A percentile compares a stretch with the other conserved stretches of the same genome.
Evolutionary conservation across 73 alveolate species (phyloP).

Genomic region (Loxodes magnus): DNA sequence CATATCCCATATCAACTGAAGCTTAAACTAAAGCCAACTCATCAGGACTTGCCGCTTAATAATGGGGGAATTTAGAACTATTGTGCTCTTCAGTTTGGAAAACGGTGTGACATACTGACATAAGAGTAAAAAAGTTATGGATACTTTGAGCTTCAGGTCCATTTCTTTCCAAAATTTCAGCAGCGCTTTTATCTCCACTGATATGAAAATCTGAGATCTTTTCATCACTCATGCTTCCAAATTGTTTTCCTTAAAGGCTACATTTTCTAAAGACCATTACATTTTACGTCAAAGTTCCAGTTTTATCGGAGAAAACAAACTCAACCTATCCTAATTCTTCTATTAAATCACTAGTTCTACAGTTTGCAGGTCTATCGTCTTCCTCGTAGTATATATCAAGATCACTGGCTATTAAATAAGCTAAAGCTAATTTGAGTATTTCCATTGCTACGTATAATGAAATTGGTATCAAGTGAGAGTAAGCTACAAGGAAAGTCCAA

Average conservation of each 20-base stretch:
- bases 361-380: slow-evolving; percentile 62
- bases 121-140: slow-evolving; percentile 43
- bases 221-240: slow-evolving; percentile 1
- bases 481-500: slow-evolving; percentile 4
- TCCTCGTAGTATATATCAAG: slow-evolving; percentile 54
- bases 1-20: slow-evolving; percentile 61
- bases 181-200: slow-evolving; percentile 6
- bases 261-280: no score
- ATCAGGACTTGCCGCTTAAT: slow-evolving; percentile 89
- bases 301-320: slow-evolving; percentile 81
- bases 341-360: slow-evolving; percentile 72
- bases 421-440: slow-evolving; percentile 69
- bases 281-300: slow-evolving; percentile 44
- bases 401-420: slow-evolving; percentile 52
- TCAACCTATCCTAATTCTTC: slow-evolving; percentile 91
- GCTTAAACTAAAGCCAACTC: slow-evolving; percentile 79
- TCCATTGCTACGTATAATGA: slow-evolving; percentile 81
- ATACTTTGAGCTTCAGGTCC: slow-evolving; percentile 47
- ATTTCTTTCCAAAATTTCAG: slow-evolving; percentile 47
- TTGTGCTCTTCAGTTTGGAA: slow-evolving; percentile 54
- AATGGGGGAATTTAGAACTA: slow-evolving; percentile 25
- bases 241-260: not conserved
- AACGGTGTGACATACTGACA: slow-evolving; percentile 72
- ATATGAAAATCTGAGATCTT: not conserved
- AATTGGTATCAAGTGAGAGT: slow-evolving; percentile 83